Conservation (phyloP, 768 basidiomycete genomes). For the Tulasnella sp. region DNA sequence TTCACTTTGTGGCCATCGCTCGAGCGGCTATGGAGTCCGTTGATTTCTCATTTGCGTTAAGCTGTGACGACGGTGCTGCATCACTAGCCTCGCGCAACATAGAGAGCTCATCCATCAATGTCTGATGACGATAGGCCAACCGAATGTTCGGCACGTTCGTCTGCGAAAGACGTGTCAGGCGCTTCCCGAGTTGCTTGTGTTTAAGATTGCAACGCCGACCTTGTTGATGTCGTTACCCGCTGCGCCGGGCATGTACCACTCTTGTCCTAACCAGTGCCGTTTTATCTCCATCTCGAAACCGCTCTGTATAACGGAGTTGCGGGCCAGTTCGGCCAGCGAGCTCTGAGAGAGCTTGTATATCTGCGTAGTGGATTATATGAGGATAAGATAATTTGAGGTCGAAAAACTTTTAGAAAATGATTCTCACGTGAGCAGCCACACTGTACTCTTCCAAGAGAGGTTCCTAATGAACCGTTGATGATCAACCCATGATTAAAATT, state of each 20-base stretch:
- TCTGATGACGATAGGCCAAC: slow-evolving; percentile 82
- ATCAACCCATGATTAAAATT: neutral
- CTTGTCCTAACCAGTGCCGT: slow-evolving; percentile 84
- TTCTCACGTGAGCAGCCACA: slow-evolving; percentile 83
- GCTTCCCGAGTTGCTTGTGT: neutral
- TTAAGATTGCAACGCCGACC: slow-evolving; percentile 33
- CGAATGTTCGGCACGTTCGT: slow-evolving; percentile 96
- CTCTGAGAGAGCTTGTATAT: slow-evolving; percentile 95
- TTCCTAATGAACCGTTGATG: slow-evolving; percentile 41
- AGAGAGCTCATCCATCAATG: slow-evolving; percentile 72
- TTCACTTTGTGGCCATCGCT: neutral
- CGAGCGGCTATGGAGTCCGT: neutral
- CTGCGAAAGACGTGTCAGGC: slow-evolving; percentile 31
- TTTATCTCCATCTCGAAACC: slow-evolving; percentile 99
- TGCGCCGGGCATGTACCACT: slow-evolving; percentile 89
- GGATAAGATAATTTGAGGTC: neutral
- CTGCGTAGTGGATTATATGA: slow-evolving; percentile 31
- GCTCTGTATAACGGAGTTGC: slow-evolving; percentile 92
- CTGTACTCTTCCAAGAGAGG: slow-evolving; percentile 94
- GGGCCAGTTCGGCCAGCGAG: slow-evolving; percentile 91
- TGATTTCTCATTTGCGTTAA: neutral
- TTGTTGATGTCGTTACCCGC: slow-evolving; percentile 95
- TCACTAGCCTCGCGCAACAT: slow-evolving; percentile 34
- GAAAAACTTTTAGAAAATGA: neutral
- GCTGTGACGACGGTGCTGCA: neutral